Percentiles rank a stretch among this genome's conserved stretches.
Conservation (phyloP, 306 rosid species). For the Alnus glutinosa region DNA sequence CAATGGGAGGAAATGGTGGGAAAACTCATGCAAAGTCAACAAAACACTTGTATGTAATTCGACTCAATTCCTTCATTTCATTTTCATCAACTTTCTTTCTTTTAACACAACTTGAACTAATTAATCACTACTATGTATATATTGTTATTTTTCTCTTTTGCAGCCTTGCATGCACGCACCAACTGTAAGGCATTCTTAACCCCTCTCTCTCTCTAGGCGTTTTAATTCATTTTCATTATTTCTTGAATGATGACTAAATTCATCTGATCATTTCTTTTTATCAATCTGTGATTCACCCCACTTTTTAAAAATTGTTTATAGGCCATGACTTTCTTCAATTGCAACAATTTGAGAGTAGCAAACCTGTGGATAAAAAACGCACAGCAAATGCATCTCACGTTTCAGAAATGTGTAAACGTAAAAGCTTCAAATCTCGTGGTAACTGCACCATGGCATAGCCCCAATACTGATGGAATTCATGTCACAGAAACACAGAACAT, state of each 20-base stretch:
- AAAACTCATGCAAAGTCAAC: slow-evolving; percentile 72
- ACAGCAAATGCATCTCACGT: slow-evolving; percentile 69
- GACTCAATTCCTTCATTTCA: neutral
- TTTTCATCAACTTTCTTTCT: neutral
- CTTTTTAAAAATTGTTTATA: slow-evolving; percentile 16
- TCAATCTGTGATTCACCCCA: too few relatives aligned
- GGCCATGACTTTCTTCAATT: slow-evolving; percentile 69
- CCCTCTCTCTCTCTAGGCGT: too few relatives aligned
- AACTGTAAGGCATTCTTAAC: slow-evolving; percentile 49
- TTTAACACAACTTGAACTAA: neutral
- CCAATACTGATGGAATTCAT: slow-evolving; percentile 95
- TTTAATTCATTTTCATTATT: too few relatives aligned
- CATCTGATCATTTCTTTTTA: neutral
- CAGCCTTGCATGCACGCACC: slow-evolving; percentile 82
- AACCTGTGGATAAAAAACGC: slow-evolving; percentile 51
- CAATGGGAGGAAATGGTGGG: slow-evolving; percentile 85
- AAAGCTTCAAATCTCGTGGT: slow-evolving; percentile 43
- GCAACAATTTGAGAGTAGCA: slow-evolving; percentile 51
- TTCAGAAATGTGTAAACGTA: slow-evolving; percentile 57
- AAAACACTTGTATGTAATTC: slow-evolving; percentile 43
- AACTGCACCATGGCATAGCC: slow-evolving; percentile 64
- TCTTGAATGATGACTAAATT: too few relatives aligned
- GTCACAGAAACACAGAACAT: slow-evolving; percentile 54
- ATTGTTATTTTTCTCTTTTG: neutral
- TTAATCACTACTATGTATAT: neutral